Evolutionary conservation across 805 yeast species (phyloP).

Genomic region (Lachancea sp.): DNA sequence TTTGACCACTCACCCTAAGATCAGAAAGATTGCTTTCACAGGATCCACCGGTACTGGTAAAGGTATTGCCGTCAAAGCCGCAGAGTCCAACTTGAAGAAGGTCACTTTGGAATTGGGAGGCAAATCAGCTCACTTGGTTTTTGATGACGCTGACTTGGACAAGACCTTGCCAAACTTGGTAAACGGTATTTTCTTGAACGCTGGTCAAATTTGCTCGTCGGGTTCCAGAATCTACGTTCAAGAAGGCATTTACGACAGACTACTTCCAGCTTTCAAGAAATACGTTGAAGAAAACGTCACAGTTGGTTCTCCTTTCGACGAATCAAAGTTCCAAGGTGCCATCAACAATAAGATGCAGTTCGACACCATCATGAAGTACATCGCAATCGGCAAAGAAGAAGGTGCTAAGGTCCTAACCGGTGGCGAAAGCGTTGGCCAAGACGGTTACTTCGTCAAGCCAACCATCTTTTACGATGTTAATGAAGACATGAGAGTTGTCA

Average conservation of each 20-base stretch:
- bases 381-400: slow-evolving; percentile 59
- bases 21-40: slow-evolving; percentile 73
- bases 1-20: slow-evolving; percentile 58
- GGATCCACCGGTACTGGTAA: slow-evolving; percentile 78
- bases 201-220: slow-evolving; percentile 80
- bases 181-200: slow-evolving; percentile 67
- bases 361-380: slow-evolving; percentile 60
- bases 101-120: slow-evolving; percentile 81
- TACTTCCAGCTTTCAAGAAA: slow-evolving; percentile 50
- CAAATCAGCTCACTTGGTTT: slow-evolving; percentile 71
- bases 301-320: slow-evolving; percentile 72
- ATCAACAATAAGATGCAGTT: slow-evolving; percentile 67
- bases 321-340: slow-evolving; percentile 66
- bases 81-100: slow-evolving; percentile 67
- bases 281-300: slow-evolving; percentile 51
- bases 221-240: slow-evolving; percentile 76
- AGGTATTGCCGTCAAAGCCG: slow-evolving; percentile 61
- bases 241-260: slow-evolving; percentile 60
- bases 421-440: slow-evolving; percentile 57
- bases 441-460: slow-evolving; percentile 70
- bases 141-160: slow-evolving; percentile 58
- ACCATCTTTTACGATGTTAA: slow-evolving; percentile 65
- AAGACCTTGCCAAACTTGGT: slow-evolving; percentile 46
- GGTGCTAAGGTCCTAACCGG: slow-evolving; percentile 66
- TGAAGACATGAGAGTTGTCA: slow-evolving; percentile 55